Evolutionary conservation across 495 filamentous ascomycete genomes (phyloP).

Genomic region (Penicillium chermesinum): DNA sequence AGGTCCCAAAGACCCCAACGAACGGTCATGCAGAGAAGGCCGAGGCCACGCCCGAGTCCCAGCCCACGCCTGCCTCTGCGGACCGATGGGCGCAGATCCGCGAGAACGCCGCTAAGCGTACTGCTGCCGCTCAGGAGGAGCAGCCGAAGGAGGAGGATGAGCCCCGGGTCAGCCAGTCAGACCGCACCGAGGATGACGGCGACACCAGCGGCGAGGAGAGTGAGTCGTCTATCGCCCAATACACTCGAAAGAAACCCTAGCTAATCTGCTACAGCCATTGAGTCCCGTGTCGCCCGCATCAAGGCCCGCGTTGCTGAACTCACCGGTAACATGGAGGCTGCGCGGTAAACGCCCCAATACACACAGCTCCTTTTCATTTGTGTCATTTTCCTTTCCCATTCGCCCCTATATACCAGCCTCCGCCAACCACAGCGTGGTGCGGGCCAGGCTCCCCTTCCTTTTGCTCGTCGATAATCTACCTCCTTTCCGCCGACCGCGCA

Average conservation of each 20-base stretch:
- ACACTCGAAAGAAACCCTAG: slow-evolving; percentile 14
- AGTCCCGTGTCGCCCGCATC: slow-evolving; percentile 93
- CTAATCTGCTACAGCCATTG: slow-evolving; percentile 61
- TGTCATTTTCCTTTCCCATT: neutral
- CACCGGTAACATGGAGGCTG: slow-evolving; percentile 71
- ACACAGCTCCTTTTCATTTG: slow-evolving; percentile 6
- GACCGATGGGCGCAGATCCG: slow-evolving; percentile 88
- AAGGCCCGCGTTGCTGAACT: slow-evolving; percentile 94
- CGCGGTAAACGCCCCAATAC: slow-evolving; percentile 11
- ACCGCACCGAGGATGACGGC: slow-evolving; percentile 61
- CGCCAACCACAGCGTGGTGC: neutral
- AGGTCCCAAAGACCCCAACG: slow-evolving; percentile 16
- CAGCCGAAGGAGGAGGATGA: slow-evolving; percentile 49
- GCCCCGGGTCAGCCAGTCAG: slow-evolving; percentile 37
- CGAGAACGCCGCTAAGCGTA: slow-evolving; percentile 84
- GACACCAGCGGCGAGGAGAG: slow-evolving; percentile 95
- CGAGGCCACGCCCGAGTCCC: slow-evolving; percentile 6
- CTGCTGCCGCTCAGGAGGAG: slow-evolving; percentile 55
- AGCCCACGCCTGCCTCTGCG: neutral
- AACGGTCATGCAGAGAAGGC: slow-evolving; percentile 25
- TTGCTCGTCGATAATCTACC: neutral
- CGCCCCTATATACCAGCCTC: neutral
- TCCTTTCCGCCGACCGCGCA: neutral
- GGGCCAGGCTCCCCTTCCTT: neutral
- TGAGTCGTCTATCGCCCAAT: slow-evolving; percentile 42